phyloP scores from a whole-genome alignment of 257 asterid species.

The Solanum stenotomum region DNA sequence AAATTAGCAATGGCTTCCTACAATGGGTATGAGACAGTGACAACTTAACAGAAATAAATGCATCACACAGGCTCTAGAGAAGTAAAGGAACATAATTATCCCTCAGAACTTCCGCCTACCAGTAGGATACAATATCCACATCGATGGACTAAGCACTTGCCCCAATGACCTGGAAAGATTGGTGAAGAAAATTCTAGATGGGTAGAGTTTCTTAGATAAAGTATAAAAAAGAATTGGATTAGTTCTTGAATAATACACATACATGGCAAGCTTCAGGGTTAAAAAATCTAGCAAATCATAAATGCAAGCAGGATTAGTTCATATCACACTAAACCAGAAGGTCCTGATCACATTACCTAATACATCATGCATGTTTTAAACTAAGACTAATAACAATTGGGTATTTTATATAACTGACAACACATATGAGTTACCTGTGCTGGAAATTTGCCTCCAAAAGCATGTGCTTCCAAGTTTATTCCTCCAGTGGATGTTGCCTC shows the following conservation, averaged over 20 bases:
- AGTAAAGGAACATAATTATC: neutral
- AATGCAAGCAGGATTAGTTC: neutral
- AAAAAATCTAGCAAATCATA: neutral
- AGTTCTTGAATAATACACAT: neutral
- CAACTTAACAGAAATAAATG: neutral
- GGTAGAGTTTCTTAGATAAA: neutral
- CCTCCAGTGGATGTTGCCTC: constrained; percentile 59
- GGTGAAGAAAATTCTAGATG: neutral
- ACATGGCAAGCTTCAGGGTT: neutral
- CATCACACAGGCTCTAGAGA: neutral
- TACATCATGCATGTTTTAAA: neutral
- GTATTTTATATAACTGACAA: neutral
- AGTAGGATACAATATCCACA: neutral
- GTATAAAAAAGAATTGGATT: neutral
- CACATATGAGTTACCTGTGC: constrained; percentile 48
- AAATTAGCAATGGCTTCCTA: neutral
- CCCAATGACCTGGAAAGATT: neutral
- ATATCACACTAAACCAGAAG: neutral
- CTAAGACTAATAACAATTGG: neutral
- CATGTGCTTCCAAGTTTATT: constrained; percentile 59
- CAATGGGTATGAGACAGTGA: neutral
- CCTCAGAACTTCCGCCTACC: neutral
- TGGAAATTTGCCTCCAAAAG: constrained; percentile 74
- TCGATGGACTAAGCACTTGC: neutral
- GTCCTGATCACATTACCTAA: neutral